A percentile compares a stretch with the other conserved stretches of the same genome.
phyloP scores from a whole-genome alignment of 805 yeast species.

The Wickerhamomyces xylosicus region DNA sequence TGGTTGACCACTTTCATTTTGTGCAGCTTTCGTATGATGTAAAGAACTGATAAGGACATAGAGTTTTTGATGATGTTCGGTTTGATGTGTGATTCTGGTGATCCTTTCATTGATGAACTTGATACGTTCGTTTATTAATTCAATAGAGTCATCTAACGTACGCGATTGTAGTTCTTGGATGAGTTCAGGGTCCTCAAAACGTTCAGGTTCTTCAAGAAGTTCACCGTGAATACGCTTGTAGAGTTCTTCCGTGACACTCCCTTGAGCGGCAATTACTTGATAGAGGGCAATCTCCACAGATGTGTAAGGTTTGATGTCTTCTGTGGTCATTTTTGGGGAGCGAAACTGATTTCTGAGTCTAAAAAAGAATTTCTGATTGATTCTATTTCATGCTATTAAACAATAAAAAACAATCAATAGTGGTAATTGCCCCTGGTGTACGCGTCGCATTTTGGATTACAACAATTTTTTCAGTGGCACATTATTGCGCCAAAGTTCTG shows the following conservation, averaged over 20 bases:
- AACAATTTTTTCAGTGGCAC: too few species aligned
- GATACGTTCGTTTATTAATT: slow-evolving; percentile 16
- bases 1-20: too few species aligned
- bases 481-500: too few species aligned
- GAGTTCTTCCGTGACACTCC: slow-evolving; percentile 3
- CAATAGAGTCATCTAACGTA: slow-evolving; percentile 13
- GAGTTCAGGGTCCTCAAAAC: slow-evolving; percentile 1
- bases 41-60: slow-evolving; percentile 27
- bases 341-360: too few species aligned
- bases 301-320: slow-evolving; percentile 6
- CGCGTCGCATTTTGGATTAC: too few species aligned
- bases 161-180: slow-evolving; percentile 2
- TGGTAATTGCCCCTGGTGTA: too few species aligned
- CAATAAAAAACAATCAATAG: too few species aligned
- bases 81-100: slow-evolving; percentile 25
- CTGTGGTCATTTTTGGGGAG: too few species aligned
- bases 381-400: too few species aligned
- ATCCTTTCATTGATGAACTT: slow-evolving; percentile 28
- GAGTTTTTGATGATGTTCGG: slow-evolving; percentile 20
- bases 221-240: slow-evolving; percentile 3
- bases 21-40: slow-evolving; percentile 26
- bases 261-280: slow-evolving; percentile 6
- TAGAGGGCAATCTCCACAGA: slow-evolving; percentile 8
- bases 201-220: slow-evolving; percentile 4
- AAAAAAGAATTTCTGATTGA: too few species aligned